Evolutionary conservation across 768 basidiomycete species (phyloP), one percentile per base, ranked within the genome.

Genomic region (Collybiopsis confluens): DNA sequence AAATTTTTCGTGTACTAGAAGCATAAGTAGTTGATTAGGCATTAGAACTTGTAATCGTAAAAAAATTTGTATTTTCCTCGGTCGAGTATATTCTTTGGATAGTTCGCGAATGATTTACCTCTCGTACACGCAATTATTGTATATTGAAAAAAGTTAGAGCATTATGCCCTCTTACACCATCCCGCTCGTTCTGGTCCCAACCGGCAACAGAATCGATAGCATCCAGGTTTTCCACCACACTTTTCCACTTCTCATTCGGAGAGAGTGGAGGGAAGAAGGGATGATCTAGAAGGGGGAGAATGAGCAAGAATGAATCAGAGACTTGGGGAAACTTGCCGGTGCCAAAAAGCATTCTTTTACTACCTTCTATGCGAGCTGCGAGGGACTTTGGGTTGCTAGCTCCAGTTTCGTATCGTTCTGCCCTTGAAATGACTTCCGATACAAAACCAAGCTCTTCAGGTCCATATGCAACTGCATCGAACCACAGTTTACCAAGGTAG

Each of bases 181-280:
- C 75, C 61, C 81, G 85, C 52, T 88, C 85, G 21, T 64, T 71
- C n/a, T 77, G 69, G 18, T 66, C 70, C 79, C 90, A 90, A 6
- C 82, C 81, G 42, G 75, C 67, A 9, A 88, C 86, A 2, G 67
- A 72, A 42, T 82, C 76, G 55, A 94, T 91, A 2, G 92, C 91
- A 51, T 87, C 82, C 53, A 93, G 64, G 67, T 93, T 95, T 59
- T 92, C 90, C 35, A 88, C 81, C 3, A 92, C 92, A 62, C 89
- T 91, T 68, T 72, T 79, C 92, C 92, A 94, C 63, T 83, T 90
- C 54, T 83, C 81, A 42, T 73, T 77, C 42, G 72, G 69, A 56
- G 73, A 69, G 37, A 93, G 75, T 2, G 92, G 92, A 13, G 92
- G 92, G 71, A 94, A 94, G 76, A 93, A 93, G 0, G 90, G 92